These are phyloP conservation scores for Pythium oligandrum DNA, from an alignment of 352 stramenopile genomes.

Conservation along the genomic window DNA sequence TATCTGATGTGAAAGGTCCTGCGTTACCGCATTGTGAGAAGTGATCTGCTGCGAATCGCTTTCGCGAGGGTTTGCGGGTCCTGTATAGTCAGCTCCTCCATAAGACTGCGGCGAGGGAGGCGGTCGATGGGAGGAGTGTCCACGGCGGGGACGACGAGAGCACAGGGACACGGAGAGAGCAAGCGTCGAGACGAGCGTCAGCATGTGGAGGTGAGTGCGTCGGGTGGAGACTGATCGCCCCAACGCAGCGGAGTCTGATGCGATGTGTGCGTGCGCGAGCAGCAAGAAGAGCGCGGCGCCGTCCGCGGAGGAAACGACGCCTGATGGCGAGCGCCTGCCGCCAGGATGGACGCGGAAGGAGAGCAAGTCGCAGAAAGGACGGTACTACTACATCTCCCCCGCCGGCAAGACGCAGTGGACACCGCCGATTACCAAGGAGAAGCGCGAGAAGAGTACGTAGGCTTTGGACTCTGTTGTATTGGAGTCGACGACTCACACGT, in stretches of 20 bases:
- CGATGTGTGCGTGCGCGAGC: neutral
- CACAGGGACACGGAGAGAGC: too few relatives aligned
- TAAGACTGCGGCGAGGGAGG: too few relatives aligned
- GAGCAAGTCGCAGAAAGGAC: constrained; percentile 82
- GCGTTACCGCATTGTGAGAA: too few relatives aligned
- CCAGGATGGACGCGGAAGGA: constrained; percentile 80
- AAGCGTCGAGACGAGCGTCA: too few relatives aligned
- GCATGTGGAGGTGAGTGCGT: neutral
- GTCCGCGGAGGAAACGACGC: constrained; percentile 3
- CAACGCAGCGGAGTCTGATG: too few relatives aligned
- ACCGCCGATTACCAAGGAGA: constrained; percentile 13
- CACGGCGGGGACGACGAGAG: too few relatives aligned
- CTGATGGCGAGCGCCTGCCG: constrained; percentile 24
- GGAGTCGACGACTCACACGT: neutral
- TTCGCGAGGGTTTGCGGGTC: too few relatives aligned
- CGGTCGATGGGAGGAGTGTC: too few relatives aligned
- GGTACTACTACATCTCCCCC: constrained; percentile 84
- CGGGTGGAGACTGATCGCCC: too few relatives aligned
- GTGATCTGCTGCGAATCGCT: too few relatives aligned
- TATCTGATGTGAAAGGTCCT: too few relatives aligned
- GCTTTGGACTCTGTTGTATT: neutral
- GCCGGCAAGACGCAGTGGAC: constrained; percentile 82
- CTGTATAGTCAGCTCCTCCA: too few relatives aligned
- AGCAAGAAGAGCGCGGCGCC: constrained; percentile 6
- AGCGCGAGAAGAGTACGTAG: constrained; percentile 21